Conservation (phyloP, 2,329 filamentous ascomycete species). For the Alternaria triticina region DNA sequence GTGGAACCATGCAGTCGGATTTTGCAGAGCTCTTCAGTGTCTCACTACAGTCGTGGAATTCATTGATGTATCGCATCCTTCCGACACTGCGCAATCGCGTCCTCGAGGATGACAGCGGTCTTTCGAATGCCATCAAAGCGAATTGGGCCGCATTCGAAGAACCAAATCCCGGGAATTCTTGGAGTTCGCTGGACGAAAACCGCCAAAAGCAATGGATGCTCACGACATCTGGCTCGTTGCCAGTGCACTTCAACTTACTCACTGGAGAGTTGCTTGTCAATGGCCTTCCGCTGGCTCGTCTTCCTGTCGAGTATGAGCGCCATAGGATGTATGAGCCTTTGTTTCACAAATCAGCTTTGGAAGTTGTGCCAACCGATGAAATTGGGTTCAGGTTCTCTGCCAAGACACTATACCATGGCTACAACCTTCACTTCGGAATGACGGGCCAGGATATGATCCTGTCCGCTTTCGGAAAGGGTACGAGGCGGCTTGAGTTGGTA, state of each 20-base stretch:
- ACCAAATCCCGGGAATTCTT: constrained; percentile 1
- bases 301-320: constrained; percentile 55
- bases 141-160: constrained; percentile 29
- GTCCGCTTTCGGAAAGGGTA: constrained; percentile 9
- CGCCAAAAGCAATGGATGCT: constrained; percentile 43
- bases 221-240: constrained; percentile 16
- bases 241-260: constrained; percentile 57
- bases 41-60: constrained; percentile 25
- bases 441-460: constrained; percentile 29
- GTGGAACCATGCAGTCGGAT: not conserved
- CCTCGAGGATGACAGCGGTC: not conserved
- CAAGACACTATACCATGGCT: constrained; percentile 26
- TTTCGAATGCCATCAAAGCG: constrained; percentile 22
- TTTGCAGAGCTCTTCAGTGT: not conserved
- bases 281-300: constrained; percentile 55
- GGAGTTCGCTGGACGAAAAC: constrained; percentile 11
- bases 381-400: constrained; percentile 53
- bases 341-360: constrained; percentile 52
- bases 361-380: constrained; percentile 52
- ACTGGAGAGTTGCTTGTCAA: constrained; percentile 61
- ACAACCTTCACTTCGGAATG: constrained; percentile 49
- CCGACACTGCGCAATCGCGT: constrained; percentile 10
- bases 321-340: constrained; percentile 52
- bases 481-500: constrained; percentile 39
- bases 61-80: constrained; percentile 23